Percentiles rank a stretch among this genome's conserved stretches.
phyloP scores from a whole-genome alignment of 2,329 filamentous ascomycete genomes.

The Neoarthrinium moseri region DNA sequence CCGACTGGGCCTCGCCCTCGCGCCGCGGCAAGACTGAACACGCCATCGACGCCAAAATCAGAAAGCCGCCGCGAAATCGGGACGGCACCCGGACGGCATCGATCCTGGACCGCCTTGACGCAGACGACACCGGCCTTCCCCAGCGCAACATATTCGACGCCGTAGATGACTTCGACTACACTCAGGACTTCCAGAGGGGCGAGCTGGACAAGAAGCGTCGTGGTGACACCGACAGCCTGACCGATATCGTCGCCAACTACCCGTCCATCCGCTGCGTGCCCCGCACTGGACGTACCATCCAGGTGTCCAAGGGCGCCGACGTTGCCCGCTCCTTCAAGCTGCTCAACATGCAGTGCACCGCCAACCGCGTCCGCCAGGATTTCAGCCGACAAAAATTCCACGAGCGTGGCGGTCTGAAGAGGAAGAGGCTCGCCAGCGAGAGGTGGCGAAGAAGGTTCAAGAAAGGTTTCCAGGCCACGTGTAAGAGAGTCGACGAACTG shows the following conservation, averaged over 20 bases:
- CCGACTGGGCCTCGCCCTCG: constrained; percentile 17
- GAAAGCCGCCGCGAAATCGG: too few species aligned
- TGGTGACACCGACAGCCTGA: constrained; percentile 9
- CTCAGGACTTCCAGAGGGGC: not conserved
- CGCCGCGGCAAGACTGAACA: not conserved
- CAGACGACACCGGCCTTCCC: not conserved
- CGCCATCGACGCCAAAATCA: constrained; percentile 2
- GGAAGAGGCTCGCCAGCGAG: constrained; percentile 70
- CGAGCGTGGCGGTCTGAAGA: constrained; percentile 72
- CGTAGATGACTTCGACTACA: constrained; percentile 7
- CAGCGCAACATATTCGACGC: not conserved
- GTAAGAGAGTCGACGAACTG: constrained; percentile 66
- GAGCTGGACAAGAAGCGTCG: constrained; percentile 18
- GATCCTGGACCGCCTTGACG: too few species aligned
- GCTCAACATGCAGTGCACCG: constrained; percentile 35
- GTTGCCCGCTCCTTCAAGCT: constrained; percentile 42
- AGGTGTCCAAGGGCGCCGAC: constrained; percentile 42
- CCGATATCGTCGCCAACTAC: constrained; percentile 10
- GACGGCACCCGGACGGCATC: too few species aligned
- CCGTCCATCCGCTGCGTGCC: constrained; percentile 37
- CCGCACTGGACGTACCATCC: constrained; percentile 41
- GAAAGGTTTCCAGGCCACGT: constrained; percentile 63
- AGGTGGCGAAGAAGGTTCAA: constrained; percentile 71
- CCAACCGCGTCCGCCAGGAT: constrained; percentile 60
- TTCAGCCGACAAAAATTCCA: constrained; percentile 64